phyloP scores from a whole-genome alignment of 768 basidiomycete species.

The Leccinellum luteum region DNA sequence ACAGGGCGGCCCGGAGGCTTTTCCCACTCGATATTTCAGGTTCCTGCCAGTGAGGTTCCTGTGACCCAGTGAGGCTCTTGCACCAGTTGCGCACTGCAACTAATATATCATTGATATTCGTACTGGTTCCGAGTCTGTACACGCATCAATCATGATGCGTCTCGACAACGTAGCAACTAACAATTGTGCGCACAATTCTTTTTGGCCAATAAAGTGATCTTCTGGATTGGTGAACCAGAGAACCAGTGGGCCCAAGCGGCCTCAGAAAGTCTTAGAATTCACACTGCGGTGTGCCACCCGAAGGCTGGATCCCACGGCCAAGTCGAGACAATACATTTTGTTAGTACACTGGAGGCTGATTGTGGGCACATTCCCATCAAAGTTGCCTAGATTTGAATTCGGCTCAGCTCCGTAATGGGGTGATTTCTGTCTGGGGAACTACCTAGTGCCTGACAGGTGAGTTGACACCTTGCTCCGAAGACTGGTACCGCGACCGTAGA shows the following conservation, averaged over 20 bases:
- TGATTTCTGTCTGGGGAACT: conserved; percentile 17
- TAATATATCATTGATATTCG: not conserved
- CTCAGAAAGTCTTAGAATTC: too few relatives aligned
- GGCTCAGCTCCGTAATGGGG: not conserved
- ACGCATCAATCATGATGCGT: not conserved
- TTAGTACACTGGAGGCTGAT: conserved; percentile 53
- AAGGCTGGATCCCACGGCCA: conserved; percentile 39
- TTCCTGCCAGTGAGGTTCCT: not conserved
- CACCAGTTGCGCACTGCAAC: not conserved
- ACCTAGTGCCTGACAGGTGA: conserved; percentile 36
- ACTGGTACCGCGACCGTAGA: not conserved
- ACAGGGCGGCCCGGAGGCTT: not conserved
- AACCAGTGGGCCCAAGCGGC: too few relatives aligned
- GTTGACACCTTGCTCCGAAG: not conserved
- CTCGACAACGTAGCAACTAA: too few relatives aligned
- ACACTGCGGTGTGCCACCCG: too few relatives aligned
- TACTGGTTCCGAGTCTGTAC: not conserved
- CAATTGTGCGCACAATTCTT: too few relatives aligned
- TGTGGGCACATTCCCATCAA: conserved; percentile 32
- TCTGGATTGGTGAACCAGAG: too few relatives aligned
- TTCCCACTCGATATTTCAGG: not conserved
- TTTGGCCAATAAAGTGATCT: too few relatives aligned
- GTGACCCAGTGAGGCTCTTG: too few relatives aligned
- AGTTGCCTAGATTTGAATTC: not conserved
- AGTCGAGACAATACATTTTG: conserved; percentile 44